phyloP scores from a whole-genome alignment of 2,329 filamentous ascomycete species.

The Botryosphaeria dothidea region DNA sequence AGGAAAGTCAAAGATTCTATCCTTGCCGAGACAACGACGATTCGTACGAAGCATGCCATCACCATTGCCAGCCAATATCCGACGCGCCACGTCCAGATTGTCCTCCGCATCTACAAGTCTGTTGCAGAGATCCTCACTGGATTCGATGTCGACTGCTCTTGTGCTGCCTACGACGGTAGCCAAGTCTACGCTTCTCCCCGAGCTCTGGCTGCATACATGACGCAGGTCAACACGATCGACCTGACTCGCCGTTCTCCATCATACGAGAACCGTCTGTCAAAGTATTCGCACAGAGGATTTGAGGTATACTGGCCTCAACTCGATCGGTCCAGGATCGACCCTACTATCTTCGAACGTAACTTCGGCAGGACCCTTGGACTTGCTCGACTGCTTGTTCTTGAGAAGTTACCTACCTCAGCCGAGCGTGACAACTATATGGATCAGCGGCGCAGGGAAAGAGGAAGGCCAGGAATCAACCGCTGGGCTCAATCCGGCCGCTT shows the following conservation, averaged over 20 bases:
- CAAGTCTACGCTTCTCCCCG: slow-evolving; percentile 79
- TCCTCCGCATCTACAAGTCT: slow-evolving; percentile 81
- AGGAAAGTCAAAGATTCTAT: slow-evolving; percentile 72
- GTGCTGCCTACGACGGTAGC: slow-evolving; percentile 75
- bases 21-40: slow-evolving; percentile 77
- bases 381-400: slow-evolving; percentile 75
- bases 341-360: slow-evolving; percentile 82
- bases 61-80: slow-evolving; percentile 85
- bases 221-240: slow-evolving; percentile 79
- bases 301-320: slow-evolving; percentile 79
- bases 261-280: slow-evolving; percentile 83
- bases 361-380: slow-evolving; percentile 76
- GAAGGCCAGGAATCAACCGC: slow-evolving; percentile 60
- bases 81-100: slow-evolving; percentile 81
- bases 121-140: slow-evolving; percentile 82
- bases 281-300: slow-evolving; percentile 82
- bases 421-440: slow-evolving; percentile 71
- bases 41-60: slow-evolving; percentile 83
- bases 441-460: slow-evolving; percentile 70
- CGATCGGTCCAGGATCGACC: slow-evolving; percentile 74
- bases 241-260: slow-evolving; percentile 78
- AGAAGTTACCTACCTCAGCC: slow-evolving; percentile 69
- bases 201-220: slow-evolving; percentile 76
- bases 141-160: slow-evolving; percentile 85
- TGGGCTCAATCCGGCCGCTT: slow-evolving; percentile 38